A percentile compares a stretch with the other conserved stretches of the same genome.
These are phyloP conservation scores for Hypoxylon subgilvum DNA, from an alignment of 495 filamentous ascomycete species.

Conservation along the genomic window DNA sequence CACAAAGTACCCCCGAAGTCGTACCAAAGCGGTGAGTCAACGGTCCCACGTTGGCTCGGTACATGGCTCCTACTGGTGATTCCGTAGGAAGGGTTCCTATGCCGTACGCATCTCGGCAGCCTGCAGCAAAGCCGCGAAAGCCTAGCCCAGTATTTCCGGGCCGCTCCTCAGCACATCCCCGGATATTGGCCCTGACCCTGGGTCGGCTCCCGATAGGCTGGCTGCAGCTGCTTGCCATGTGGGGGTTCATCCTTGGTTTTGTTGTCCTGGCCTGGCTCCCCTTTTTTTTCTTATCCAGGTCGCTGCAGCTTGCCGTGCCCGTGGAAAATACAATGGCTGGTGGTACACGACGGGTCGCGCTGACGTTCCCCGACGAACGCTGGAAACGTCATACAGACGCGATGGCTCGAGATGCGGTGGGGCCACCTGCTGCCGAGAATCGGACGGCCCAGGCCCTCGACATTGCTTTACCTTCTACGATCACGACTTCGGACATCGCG, in stretches of 20 bases:
- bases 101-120: constrained; percentile 19
- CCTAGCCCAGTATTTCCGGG: constrained; percentile 9
- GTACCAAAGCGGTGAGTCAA: constrained; percentile 8
- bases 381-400: constrained; percentile 10
- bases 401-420: constrained; percentile 2
- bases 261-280: neutral
- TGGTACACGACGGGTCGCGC: constrained; percentile 4
- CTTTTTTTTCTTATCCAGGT: too few relatives aligned
- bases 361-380: constrained; percentile 4
- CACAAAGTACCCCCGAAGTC: constrained; percentile 1
- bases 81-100: constrained; percentile 24
- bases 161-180: constrained; percentile 8
- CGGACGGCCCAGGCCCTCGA: too few relatives aligned
- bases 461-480: too few relatives aligned
- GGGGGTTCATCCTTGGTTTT: constrained; percentile 10
- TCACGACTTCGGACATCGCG: constrained; percentile 5
- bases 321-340: constrained; percentile 13
- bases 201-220: constrained; percentile 22
- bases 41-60: constrained; percentile 1
- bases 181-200: constrained; percentile 11
- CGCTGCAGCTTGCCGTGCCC: constrained; percentile 21
- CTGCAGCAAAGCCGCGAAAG: constrained; percentile 4
- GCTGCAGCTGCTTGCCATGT: constrained; percentile 21
- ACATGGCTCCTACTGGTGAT: neutral
- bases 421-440: constrained; percentile 13